These are phyloP conservation scores for Bruguiera hainesii DNA, from an alignment of 441 rosid species.

Conservation along the genomic window DNA sequence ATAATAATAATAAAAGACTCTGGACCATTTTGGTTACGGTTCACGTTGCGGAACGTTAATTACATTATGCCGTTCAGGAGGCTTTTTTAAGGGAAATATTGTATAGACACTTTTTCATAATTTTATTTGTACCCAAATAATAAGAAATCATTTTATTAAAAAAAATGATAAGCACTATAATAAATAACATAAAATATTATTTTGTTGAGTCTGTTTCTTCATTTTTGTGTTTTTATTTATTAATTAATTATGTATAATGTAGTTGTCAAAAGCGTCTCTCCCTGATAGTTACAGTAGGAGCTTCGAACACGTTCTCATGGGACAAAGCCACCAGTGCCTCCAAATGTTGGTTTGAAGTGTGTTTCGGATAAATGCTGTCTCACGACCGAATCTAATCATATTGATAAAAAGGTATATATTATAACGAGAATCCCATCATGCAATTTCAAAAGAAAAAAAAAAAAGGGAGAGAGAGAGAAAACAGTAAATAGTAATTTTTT, in stretches of 20 bases:
- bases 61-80: neutral
- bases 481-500: neutral
- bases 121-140: too few species aligned
- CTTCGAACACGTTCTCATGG: neutral
- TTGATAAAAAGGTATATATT: neutral
- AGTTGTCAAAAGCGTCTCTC: too few species aligned
- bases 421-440: conserved; percentile 20
- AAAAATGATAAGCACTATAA: too few species aligned
- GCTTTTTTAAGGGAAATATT: too few species aligned
- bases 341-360: neutral
- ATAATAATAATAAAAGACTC: too few species aligned
- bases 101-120: too few species aligned
- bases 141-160: too few species aligned
- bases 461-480: neutral
- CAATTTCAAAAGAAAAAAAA: neutral
- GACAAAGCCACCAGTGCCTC: neutral
- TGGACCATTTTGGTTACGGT: conserved; percentile 2
- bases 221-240: too few species aligned
- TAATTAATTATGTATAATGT: too few species aligned
- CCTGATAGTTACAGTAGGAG: neutral
- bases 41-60: conserved; percentile 2
- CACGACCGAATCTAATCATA: conserved; percentile 3
- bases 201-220: too few species aligned
- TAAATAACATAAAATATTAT: too few species aligned
- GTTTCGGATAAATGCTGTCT: neutral